A percentile compares a stretch with the other conserved stretches of the same genome.
These are phyloP conservation scores for Diaporthe destruens DNA, from an alignment of 2,329 filamentous ascomycete genomes.

Conservation along the genomic window DNA sequence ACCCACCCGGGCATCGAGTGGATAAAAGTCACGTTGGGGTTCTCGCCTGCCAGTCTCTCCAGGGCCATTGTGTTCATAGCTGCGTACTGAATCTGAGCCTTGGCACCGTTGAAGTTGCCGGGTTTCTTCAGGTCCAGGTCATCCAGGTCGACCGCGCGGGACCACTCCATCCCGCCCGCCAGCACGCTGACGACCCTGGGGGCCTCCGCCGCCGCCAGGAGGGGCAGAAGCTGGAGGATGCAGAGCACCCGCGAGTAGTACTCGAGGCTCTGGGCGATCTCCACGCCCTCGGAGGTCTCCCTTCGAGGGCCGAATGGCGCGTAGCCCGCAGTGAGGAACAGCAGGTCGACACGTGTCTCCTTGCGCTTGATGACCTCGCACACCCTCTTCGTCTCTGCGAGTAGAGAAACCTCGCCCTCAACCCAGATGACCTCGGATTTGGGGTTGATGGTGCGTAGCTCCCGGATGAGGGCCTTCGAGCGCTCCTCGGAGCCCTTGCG, in stretches of 20 bases:
- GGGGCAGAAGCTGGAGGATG: constrained; percentile 55
- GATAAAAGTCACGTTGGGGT: constrained; percentile 51
- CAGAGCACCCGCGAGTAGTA: constrained; percentile 61
- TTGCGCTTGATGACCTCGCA: constrained; percentile 54
- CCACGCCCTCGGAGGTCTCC: constrained; percentile 58
- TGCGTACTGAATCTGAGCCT: constrained; percentile 50
- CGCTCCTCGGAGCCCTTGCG: constrained; percentile 53
- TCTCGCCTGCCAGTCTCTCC: constrained; percentile 51
- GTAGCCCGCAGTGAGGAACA: constrained; percentile 60
- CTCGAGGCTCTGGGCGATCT: constrained; percentile 54
- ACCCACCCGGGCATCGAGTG: constrained; percentile 54
- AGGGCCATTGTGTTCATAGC: constrained; percentile 50
- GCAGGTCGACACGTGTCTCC: constrained; percentile 56
- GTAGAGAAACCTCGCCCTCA: constrained; percentile 53
- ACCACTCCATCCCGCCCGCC: constrained; percentile 50
- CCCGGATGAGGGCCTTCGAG: constrained; percentile 51
- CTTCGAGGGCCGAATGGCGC: constrained; percentile 54
- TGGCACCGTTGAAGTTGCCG: constrained; percentile 48
- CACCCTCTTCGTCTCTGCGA: constrained; percentile 55
- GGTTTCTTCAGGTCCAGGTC: constrained; percentile 53
- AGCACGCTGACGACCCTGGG: constrained; percentile 53
- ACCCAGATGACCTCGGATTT: constrained; percentile 57
- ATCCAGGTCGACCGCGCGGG: constrained; percentile 47
- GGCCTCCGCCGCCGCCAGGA: constrained; percentile 49
- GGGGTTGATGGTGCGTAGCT: constrained; percentile 53